These are phyloP conservation scores for Penstemon davidsonii DNA, from an alignment of 257 asterid species.

Conservation along the genomic window DNA sequence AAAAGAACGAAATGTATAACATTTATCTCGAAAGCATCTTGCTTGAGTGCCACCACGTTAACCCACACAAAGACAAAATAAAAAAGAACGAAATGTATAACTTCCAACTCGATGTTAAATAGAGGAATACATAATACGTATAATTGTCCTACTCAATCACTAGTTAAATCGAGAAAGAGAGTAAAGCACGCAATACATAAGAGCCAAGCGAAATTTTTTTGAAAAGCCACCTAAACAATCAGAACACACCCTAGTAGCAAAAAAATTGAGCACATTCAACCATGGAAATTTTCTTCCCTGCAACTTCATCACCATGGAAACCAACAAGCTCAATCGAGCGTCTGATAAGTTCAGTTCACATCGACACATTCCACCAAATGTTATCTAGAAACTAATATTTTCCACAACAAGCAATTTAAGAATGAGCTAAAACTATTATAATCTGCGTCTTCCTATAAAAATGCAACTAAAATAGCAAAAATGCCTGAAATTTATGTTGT, in stretches of 20 bases:
- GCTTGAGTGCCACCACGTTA: neutral
- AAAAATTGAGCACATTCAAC: neutral
- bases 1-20: neutral
- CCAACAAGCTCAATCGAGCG: neutral
- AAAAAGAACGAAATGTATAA: constrained; percentile 5
- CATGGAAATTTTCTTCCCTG: neutral
- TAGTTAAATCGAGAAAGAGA: neutral
- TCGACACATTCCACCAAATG: neutral
- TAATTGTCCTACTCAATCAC: neutral
- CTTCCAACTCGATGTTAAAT: neutral
- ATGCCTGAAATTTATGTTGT: no score
- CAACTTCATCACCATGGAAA: constrained; percentile 7
- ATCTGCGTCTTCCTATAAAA: constrained; percentile 13
- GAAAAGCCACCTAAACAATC: constrained; percentile 1
- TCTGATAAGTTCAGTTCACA: neutral
- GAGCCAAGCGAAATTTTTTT: neutral
- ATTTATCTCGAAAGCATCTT: neutral
- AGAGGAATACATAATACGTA: no score
- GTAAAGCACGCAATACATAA: constrained; percentile 9
- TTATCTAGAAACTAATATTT: neutral
- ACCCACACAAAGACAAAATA: neutral
- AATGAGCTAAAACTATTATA: neutral
- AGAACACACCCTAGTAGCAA: neutral
- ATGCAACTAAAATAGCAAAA: neutral
- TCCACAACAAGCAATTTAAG: neutral